Evolutionary conservation across 371 early-diverging fungal genomes (phyloP).

Genomic region (Mortierella sp.): DNA sequence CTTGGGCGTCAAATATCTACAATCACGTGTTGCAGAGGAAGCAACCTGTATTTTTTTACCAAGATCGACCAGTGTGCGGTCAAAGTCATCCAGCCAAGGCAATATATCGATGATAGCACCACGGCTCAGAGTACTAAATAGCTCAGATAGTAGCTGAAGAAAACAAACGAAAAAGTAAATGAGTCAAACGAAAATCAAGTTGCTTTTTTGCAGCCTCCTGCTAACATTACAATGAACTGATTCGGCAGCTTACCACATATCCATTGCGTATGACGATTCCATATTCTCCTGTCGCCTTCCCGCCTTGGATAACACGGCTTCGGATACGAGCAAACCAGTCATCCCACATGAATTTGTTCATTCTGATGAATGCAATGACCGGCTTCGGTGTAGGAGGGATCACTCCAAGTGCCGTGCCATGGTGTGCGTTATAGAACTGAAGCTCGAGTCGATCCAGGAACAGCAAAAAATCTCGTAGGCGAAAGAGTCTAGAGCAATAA

Average conservation of each 20-base stretch:
- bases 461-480: constrained; percentile 59
- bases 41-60: no score
- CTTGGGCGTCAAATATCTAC: neutral
- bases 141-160: constrained; percentile 35
- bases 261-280: constrained; percentile 60
- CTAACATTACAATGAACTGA: neutral
- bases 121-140: constrained; percentile 26
- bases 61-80: constrained; percentile 36
- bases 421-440: constrained; percentile 75
- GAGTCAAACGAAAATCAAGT: no score
- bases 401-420: constrained; percentile 68
- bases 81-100: constrained; percentile 48
- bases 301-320: constrained; percentile 59
- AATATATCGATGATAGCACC: constrained; percentile 43
- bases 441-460: constrained; percentile 80
- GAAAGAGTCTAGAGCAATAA: constrained; percentile 9
- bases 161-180: neutral
- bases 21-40: neutral
- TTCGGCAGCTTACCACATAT: constrained; percentile 54
- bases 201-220: no score
- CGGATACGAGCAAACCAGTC: constrained; percentile 82
- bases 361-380: constrained; percentile 75
- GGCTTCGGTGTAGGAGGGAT: constrained; percentile 73
- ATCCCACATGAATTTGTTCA: constrained; percentile 78
- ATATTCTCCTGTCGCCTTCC: constrained; percentile 57